Base-by-base conservation (phyloP, 1,284 basidiomycete genomes). In the Boletellus deceptivus region DNA sequence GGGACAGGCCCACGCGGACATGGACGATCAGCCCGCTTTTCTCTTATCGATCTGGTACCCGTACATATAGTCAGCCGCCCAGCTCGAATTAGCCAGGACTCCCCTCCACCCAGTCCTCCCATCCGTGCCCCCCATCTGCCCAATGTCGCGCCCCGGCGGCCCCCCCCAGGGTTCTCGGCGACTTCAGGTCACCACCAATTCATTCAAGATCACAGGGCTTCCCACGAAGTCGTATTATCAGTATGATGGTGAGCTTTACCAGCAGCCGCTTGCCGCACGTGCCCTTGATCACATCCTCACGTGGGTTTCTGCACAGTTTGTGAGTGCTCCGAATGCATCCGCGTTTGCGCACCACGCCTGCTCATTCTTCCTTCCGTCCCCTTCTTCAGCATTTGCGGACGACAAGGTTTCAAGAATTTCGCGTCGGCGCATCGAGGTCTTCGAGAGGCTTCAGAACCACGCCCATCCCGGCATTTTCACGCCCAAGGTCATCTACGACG, bases 401-500 rank as follows among this genome's bases (percentile, higher is more conserved):
- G 55, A 53, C 8, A 35, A 20, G 33, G 10, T 57, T 5, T 13
- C 11, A 4, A 17, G 2, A 4, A 9, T 42, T 11, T 0, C 54
- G 18, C 57, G 57, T 22, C 59, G 62, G 45, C 54, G 66, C 34
- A 58, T 57, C 10, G 70, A 74, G 4, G 42, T 73, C 2, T 60
- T 75, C 4, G 61, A 69, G 31, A 54, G 60, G 7, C 57, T 75
- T 13, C 74, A 74, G 24, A 67, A 65, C 22, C 57, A 63, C 10
- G 50, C 52, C 0, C 50, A 61, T 0, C 60, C 69, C 0, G 29
- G 10, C 0, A 6, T 68, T 0, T 75, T 75, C 43, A 59, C 29
- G 2, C 65, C 65, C 18, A 69, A 62, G 25, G 57, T 60, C 7
- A 66, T 70, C 9, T 76, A 72, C 39, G 75, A 77, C 43, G 68